phyloP scores from a whole-genome alignment of 495 filamentous ascomycete species.

The Endocarpon pusillum region DNA sequence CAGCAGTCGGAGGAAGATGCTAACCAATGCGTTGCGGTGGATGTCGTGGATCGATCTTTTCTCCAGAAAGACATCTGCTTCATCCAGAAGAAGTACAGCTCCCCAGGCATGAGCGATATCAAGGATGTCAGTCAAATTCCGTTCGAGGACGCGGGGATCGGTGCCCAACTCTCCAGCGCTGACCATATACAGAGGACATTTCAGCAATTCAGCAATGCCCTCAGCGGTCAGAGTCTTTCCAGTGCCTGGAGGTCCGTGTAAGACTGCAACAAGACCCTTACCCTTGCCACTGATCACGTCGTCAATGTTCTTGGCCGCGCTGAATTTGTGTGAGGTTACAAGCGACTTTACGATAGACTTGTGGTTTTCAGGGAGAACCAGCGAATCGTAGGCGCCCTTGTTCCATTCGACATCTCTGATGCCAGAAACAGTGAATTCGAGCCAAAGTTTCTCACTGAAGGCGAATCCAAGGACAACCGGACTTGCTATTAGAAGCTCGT shows the following conservation, averaged over 20 bases:
- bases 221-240: slow-evolving; percentile 86
- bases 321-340: slow-evolving; percentile 67
- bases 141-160: slow-evolving; percentile 57
- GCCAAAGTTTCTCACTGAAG: slow-evolving; percentile 80
- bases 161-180: slow-evolving; percentile 70
- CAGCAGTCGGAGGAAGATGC: slow-evolving; percentile 52
- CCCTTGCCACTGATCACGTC: slow-evolving; percentile 70
- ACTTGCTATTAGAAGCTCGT: slow-evolving; percentile 78
- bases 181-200: slow-evolving; percentile 74
- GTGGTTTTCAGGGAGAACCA: slow-evolving; percentile 58
- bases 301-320: slow-evolving; percentile 67
- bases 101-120: slow-evolving; percentile 82
- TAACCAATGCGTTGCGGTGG: slow-evolving; percentile 60
- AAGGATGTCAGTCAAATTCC: slow-evolving; percentile 67
- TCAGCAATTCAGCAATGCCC: slow-evolving; percentile 67
- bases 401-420: slow-evolving; percentile 75
- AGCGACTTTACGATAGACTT: slow-evolving; percentile 70
- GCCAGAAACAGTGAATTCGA: slow-evolving; percentile 73
- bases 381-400: slow-evolving; percentile 58
- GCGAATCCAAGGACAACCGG: slow-evolving; percentile 87
- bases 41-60: slow-evolving; percentile 53
- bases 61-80: slow-evolving; percentile 69
- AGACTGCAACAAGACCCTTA: slow-evolving; percentile 54
- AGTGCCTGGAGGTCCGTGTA: slow-evolving; percentile 72
- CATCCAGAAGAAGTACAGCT: slow-evolving; percentile 59